phyloP scores from a whole-genome alignment of 345 rosid genomes.

The Hibiscus syriacus region DNA sequence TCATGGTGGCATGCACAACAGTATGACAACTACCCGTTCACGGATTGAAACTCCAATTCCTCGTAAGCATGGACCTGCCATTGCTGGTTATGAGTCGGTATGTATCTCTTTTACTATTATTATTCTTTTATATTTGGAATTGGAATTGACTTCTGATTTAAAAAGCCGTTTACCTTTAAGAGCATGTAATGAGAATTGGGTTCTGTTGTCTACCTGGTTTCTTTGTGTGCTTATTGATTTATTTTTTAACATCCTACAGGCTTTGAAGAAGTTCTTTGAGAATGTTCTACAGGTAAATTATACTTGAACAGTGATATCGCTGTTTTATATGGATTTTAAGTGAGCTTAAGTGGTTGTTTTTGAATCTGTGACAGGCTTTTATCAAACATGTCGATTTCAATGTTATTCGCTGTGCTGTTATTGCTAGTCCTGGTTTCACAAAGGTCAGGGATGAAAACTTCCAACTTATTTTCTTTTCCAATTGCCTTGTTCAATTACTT shows the following conservation, averaged over 20 bases:
- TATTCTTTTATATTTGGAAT: not conserved
- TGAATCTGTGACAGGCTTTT: slow-evolving; percentile 52
- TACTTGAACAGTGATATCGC: not conserved
- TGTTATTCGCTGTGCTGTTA: slow-evolving; percentile 87
- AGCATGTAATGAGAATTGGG: not conserved
- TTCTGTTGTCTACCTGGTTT: not conserved
- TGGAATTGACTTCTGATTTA: not conserved
- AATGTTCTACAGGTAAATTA: slow-evolving; percentile 70
- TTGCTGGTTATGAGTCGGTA: slow-evolving; percentile 87
- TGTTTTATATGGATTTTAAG: not conserved
- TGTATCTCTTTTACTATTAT: not conserved
- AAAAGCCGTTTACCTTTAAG: not conserved
- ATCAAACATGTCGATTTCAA: slow-evolving; percentile 77
- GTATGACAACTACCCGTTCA: slow-evolving; percentile 75
- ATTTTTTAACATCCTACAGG: slow-evolving; percentile 35
- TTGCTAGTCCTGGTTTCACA: slow-evolving; percentile 97
- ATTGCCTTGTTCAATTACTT: not conserved
- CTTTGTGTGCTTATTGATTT: slow-evolving; percentile 3
- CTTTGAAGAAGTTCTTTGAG: slow-evolving; percentile 84
- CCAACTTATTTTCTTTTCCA: not conserved
- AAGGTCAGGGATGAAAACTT: slow-evolving; percentile 43
- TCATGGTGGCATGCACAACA: slow-evolving; percentile 19
- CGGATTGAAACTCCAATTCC: slow-evolving; percentile 91
- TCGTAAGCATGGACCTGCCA: slow-evolving; percentile 97
- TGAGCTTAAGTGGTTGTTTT: not conserved